phyloP scores from a whole-genome alignment of 306 rosid genomes.

The Prunus padus region DNA sequence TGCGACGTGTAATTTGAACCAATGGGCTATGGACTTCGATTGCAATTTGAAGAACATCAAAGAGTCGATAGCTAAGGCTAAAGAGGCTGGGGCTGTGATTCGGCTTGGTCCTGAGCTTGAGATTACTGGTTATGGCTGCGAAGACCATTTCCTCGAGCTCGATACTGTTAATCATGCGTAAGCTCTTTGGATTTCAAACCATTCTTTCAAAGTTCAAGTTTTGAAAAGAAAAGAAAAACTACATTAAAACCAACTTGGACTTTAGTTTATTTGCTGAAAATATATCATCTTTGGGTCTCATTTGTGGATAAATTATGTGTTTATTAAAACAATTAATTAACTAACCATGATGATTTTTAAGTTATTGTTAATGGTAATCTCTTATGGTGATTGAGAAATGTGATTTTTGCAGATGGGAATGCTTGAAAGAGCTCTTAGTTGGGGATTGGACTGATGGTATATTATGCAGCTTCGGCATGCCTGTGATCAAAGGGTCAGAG shows the following conservation, averaged over 20 bases:
- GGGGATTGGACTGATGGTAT: constrained; percentile 93
- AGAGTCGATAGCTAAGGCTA: constrained; percentile 61
- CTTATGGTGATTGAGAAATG: background rate
- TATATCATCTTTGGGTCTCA: background rate
- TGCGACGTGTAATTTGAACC: constrained; percentile 91
- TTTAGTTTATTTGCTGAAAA: too few species aligned
- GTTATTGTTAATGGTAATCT: background rate
- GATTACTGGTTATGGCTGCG: constrained; percentile 92
- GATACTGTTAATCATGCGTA: constrained; percentile 84
- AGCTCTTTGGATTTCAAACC: background rate
- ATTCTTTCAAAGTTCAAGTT: background rate
- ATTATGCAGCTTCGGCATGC: constrained; percentile 95
- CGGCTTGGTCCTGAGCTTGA: constrained; percentile 97
- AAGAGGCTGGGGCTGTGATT: constrained; percentile 70
- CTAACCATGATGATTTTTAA: background rate
- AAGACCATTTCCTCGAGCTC: constrained; percentile 94
- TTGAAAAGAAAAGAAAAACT: background rate
- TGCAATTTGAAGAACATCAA: constrained; percentile 66
- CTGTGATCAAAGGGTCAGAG: constrained; percentile 79
- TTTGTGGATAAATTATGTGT: background rate
- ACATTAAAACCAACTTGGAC: background rate
- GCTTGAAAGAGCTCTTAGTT: constrained; percentile 67
- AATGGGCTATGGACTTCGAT: constrained; percentile 98
- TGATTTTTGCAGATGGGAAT: constrained; percentile 77
- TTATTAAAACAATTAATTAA: background rate